Evolutionary conservation across 495 filamentous ascomycete genomes (phyloP), one percentile per base, ranked within the genome.

Genomic region (Mycothermus thermophilus): DNA sequence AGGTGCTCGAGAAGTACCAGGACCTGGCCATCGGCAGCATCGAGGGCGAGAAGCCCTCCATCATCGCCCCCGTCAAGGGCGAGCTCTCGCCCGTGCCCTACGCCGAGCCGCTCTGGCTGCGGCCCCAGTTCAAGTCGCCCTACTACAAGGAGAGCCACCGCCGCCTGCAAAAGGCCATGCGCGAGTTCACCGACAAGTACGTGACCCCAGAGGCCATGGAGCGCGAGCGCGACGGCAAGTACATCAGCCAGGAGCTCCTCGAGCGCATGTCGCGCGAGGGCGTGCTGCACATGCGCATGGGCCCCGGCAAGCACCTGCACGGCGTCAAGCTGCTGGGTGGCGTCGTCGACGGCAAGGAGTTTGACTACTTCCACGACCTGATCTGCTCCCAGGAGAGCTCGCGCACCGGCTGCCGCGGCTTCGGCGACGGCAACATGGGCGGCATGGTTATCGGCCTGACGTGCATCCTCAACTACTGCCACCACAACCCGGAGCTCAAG

Each of bases 331-430:
- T 90, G 11, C 60, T 88, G 17, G 72, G 72, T 30, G 83, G 82
- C 33, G 75, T 69, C 19, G 68, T 85, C 24, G 67, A 79, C 42
- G 79, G 79, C 19, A 72, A 83, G 61, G 80, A 90, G 41, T 90
- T 83, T 47, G 83, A 93, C 54, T 85, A 86, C 55, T 79, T 93
- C 54, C 82, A 88, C 58, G 83, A 88, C 55, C 51, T 90, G 51
- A 72, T 90, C 42, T 62, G 79, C 10, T 58, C 65, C 17, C 84
- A 93, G 59, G 83, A 93, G 56, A 55, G 78, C 44, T 69, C 70
- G 8, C 71, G 83, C 40, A 55, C 69, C 14, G 81, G 77, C 51
- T 76, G 75, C 26, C 62, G 82, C 43, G 81, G 77, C 13, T 76
- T 74, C 51, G 64, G 72, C 40, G 67, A 71, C 38, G 69, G 67